Base-by-base conservation (phyloP, 1,284 basidiomycete species). In the Tetrapyrgos nigripes region DNA sequence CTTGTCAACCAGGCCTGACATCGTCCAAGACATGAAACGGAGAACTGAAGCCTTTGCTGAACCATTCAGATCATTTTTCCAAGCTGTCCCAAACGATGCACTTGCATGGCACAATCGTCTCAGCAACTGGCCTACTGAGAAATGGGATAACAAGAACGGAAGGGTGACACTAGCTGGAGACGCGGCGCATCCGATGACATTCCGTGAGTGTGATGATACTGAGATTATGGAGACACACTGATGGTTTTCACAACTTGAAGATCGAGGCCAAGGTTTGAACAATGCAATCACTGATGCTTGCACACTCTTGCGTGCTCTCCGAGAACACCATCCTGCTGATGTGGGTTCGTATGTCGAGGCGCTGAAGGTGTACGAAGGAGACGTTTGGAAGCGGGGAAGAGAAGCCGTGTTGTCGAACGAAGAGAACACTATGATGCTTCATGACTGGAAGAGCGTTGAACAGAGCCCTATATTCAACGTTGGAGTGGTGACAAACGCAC, bases 261-360 rank as follows among this genome's bases (percentile, higher is more conserved):
- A 57, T 31, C 55, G 55, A 17, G 55, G 55, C 8, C 55, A 57
- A 27, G 55, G 55, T 2, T 27, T 57, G n/a, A 57, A 57, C 35
- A 48, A 57, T 50, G 55, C 55, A 4, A 57, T 57, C 21, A 23
- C 17, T 21, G 55, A 57, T 28, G 55, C 37, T n/a, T 26, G 26
- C 11, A 19, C 37, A 29, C 35, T 57, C 5, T 24, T 50, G 10
- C 40, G 26, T 13, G 55, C 55, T 19, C 23, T 57, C 13, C 31
- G 37, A 40, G 37, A 40, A n/a, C 37, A 53, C 23, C 45, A 53
- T 29, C 27, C 21, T 8, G 6, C 48, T 23, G 24, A 4, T 9
- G 4, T 14, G n/a, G 14, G 19, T 4, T n/a, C 51, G 2, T 53
- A 44, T 37, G 28, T 24, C 3, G 26, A 44, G 14, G 51, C 51